Conservation (phyloP, 139 green algal genomes). For the Tetradesmus lagerheimii region DNA sequence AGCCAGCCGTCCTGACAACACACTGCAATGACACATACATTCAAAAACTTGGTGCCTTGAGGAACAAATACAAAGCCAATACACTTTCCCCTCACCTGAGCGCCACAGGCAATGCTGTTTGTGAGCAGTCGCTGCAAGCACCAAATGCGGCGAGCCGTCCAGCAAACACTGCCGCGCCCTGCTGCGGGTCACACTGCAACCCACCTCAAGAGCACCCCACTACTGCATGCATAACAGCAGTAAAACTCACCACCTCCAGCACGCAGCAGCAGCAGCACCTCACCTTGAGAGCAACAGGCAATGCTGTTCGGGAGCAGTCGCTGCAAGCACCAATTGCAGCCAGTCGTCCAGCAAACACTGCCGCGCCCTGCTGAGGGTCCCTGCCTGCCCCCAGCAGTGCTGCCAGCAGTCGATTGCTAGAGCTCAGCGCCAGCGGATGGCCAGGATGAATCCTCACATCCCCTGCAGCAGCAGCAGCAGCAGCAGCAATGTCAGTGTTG, state of each 20-base stretch:
- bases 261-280: background rate
- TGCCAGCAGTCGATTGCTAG: background rate
- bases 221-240: too few relatives aligned
- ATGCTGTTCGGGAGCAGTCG: background rate
- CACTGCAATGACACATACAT: too few relatives aligned
- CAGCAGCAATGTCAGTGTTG: background rate
- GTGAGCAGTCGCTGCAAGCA: background rate
- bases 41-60: too few relatives aligned
- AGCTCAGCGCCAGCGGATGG: background rate
- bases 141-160: background rate
- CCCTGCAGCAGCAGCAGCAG: background rate
- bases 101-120: background rate
- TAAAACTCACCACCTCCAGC: background rate
- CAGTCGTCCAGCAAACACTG: slow-evolving; percentile 11
- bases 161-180: background rate
- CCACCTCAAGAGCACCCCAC: too few relatives aligned
- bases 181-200: too few relatives aligned
- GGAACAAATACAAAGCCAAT: too few relatives aligned
- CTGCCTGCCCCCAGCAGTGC: background rate
- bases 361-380: background rate
- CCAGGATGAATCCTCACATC: background rate
- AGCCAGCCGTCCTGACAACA: too few relatives aligned
- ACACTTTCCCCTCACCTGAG: background rate
- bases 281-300: slow-evolving; percentile 12
- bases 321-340: background rate